Conservation (phyloP, 2,329 filamentous ascomycete species). For the Sporothrix luriei region DNA sequence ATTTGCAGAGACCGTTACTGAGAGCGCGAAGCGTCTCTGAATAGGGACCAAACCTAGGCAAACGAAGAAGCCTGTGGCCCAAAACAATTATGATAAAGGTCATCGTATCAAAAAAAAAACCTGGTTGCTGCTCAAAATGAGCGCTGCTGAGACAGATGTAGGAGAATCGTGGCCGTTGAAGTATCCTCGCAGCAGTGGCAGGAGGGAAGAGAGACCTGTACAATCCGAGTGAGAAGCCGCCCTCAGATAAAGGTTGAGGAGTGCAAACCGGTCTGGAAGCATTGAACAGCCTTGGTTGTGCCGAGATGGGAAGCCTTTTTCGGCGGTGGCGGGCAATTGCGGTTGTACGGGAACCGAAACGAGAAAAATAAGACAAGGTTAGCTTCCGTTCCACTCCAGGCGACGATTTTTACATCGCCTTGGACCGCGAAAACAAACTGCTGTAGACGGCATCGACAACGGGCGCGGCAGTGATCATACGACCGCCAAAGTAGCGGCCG, state of each 20-base stretch:
- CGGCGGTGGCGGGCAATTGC: not conserved
- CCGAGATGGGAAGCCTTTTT: not conserved
- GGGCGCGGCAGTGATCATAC: constrained; percentile 89
- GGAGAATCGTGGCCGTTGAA: not conserved
- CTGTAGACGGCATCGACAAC: constrained; percentile 99
- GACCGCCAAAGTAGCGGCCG: constrained; percentile 90
- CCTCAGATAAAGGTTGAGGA: constrained; percentile 16
- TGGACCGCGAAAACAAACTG: constrained; percentile 87
- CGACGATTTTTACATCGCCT: constrained; percentile 62
- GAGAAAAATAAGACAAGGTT: constrained; percentile 44
- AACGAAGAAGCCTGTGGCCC: not conserved
- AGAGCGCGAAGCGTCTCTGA: not conserved
- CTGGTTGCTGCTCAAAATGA: not conserved
- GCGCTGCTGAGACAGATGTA: not conserved
- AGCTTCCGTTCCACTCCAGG: constrained; percentile 53
- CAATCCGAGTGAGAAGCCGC: constrained; percentile 29
- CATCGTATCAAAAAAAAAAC: constrained; percentile 12
- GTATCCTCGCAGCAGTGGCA: not conserved
- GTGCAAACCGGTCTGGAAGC: constrained; percentile 18
- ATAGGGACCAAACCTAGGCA: not conserved
- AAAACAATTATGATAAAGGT: not conserved
- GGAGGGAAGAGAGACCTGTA: constrained; percentile 24
- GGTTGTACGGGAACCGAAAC: no score
- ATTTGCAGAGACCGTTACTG: not conserved
- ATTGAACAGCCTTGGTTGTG: not conserved